Evolutionary conservation across 1,139 yeast species (phyloP), one percentile per base, ranked within the genome.

Genomic region (Geotrichum candidum): DNA sequence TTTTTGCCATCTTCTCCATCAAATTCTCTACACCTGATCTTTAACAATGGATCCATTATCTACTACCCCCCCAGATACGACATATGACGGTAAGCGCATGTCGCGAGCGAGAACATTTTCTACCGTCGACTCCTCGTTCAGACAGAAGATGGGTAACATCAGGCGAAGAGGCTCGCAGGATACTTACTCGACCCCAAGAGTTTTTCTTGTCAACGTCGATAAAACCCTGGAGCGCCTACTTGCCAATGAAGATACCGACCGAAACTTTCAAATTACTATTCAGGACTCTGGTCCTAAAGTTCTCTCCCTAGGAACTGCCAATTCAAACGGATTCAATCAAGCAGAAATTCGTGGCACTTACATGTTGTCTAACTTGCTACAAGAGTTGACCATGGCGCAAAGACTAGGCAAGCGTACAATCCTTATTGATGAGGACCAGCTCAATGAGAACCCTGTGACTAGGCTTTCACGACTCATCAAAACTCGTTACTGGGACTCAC

Each of bases 251-350:
- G 98, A 92, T 72, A 91, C 97, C 2, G 96, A 91, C 73, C 81
- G 81, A 61, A 88, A 92, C 73, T 85, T 77, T 73, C 97, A 92
- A 74, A 92, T 92, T 69, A 91, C 97, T 15, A 87, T 91, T 60
- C 97, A 91, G 70, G 97, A 91, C 73, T 82, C 85, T 2, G 97
- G 97, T 0, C 97, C 97, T n/a, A 91, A 91, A 71, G 95, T 88
- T 18, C 78, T 90, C 65, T 81, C 85, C 66, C 78, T 91, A 52
- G 96, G 96, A 6, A 90, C 97, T 0, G 90, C 86, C 56, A 88
- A 88, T 72, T 89, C 96, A 1, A 84, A 86, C 67, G 97, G 97
- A 1, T 88, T 76, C 74, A 85, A 84, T 54, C 86, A 84, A 68
- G 81, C 83, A 55, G 90, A 87, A 61, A 81, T 92, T 60, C 78